Evolutionary conservation across 371 early-diverging fungal species (phyloP).

Genomic region (Mucor irregularis): DNA sequence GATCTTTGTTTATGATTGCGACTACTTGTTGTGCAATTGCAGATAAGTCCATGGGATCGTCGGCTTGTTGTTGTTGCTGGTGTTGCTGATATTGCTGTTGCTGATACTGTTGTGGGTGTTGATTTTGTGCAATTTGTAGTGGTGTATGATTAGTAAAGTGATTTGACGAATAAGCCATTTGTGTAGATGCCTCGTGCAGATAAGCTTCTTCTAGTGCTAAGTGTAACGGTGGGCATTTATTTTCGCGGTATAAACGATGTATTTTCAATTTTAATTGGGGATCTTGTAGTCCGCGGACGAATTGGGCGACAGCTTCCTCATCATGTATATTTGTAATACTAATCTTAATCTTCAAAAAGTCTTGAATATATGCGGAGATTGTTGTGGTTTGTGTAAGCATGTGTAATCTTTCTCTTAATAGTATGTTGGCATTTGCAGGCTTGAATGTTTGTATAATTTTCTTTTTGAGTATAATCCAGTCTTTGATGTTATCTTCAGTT

Average conservation of each 20-base stretch:
- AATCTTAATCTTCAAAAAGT: background rate
- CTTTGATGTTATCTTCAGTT: background rate
- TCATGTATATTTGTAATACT: background rate
- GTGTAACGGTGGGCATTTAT: background rate
- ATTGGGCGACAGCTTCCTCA: background rate
- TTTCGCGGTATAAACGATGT: background rate
- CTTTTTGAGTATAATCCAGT: background rate
- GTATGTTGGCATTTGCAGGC: background rate
- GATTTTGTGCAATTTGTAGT: too few species aligned
- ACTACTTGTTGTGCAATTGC: background rate
- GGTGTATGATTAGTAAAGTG: too few species aligned
- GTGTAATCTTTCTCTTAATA: background rate
- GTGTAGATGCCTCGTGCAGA: background rate
- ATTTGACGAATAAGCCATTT: background rate
- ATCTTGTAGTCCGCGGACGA: background rate
- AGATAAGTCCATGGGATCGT: constrained; percentile 1
- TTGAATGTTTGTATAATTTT: background rate
- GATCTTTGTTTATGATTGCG: background rate
- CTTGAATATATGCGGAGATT: background rate
- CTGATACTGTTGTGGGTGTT: too few species aligned
- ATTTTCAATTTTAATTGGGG: background rate
- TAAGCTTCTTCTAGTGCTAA: constrained; percentile 70
- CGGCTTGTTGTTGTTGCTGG: background rate
- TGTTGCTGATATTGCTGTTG: too few species aligned
- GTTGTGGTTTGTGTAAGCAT: background rate